Evolutionary conservation across 169 alveolate genomes (phyloP).

Genomic region (Theileria equi): DNA sequence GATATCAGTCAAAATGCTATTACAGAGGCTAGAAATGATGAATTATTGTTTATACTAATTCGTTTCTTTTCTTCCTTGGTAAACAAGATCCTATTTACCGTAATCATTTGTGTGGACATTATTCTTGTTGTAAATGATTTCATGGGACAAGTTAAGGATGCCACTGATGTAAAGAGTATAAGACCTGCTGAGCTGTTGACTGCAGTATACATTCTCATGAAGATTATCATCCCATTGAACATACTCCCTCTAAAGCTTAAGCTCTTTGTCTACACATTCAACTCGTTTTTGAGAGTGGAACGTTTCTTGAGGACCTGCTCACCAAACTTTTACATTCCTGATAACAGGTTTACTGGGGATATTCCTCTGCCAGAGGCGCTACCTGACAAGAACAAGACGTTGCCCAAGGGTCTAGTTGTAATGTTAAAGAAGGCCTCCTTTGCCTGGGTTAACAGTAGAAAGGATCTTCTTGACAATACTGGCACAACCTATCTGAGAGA

Average conservation of each 20-base stretch:
- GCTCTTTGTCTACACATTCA: constrained; percentile 9
- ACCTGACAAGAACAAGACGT: not conserved
- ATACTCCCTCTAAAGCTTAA: constrained; percentile 28
- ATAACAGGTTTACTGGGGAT: not conserved
- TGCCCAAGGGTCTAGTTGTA: constrained; percentile 12
- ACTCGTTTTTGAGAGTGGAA: constrained; percentile 28
- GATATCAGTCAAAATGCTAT: constrained; percentile 49
- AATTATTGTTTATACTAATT: constrained; percentile 18
- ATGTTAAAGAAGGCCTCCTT: constrained; percentile 42
- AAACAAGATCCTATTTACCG: constrained; percentile 8
- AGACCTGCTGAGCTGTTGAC: constrained; percentile 34
- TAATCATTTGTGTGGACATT: constrained; percentile 7
- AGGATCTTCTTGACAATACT: not conserved
- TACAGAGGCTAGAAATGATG: constrained; percentile 31
- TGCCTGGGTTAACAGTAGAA: constrained; percentile 16
- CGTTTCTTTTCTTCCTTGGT: constrained; percentile 15
- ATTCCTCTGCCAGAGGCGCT: not conserved
- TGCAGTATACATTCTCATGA: constrained; percentile 17
- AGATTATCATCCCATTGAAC: constrained; percentile 25
- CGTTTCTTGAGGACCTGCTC: constrained; percentile 27
- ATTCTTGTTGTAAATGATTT: constrained; percentile 22
- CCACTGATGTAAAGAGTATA: constrained; percentile 2
- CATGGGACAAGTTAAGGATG: constrained; percentile 18
- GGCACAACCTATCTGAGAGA: not conserved
- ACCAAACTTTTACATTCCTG: constrained; percentile 39